Evolutionary conservation across 164 flowering plant genomes (phyloP).

Genomic region (Buxus sempervirens): DNA sequence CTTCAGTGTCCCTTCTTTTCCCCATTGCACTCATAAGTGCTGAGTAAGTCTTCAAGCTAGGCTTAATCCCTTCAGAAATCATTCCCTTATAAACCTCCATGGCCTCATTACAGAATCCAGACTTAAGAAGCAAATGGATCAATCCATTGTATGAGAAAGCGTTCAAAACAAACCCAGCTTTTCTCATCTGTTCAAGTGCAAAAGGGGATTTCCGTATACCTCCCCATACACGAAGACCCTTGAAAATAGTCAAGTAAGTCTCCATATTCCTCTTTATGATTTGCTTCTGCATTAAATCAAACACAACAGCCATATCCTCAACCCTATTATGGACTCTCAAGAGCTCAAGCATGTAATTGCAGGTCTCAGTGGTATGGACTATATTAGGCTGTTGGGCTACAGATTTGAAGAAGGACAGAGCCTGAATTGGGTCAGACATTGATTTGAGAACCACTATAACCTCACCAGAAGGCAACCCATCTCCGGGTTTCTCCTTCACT

Average conservation of each 20-base stretch:
- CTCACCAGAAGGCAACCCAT: slow-evolving; percentile 36
- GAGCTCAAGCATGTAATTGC: slow-evolving; percentile 84
- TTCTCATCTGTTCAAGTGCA: slow-evolving; percentile 61
- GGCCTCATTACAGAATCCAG: slow-evolving; percentile 69
- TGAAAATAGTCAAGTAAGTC: slow-evolving; percentile 73
- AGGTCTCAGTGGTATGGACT: slow-evolving; percentile 70
- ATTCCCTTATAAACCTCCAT: slow-evolving; percentile 64
- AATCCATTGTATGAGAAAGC: slow-evolving; percentile 85
- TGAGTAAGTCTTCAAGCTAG: slow-evolving; percentile 88
- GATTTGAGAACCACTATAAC: slow-evolving; percentile 58
- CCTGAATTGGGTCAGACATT: slow-evolving; percentile 40
- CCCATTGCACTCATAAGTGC: slow-evolving; percentile 91
- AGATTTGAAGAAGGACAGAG: slow-evolving; percentile 55
- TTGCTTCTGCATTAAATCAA: slow-evolving; percentile 86
- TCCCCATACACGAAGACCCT: slow-evolving; percentile 46
- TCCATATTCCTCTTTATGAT: slow-evolving; percentile 61
- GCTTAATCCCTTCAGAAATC: slow-evolving; percentile 70
- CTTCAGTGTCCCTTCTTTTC: slow-evolving; percentile 64
- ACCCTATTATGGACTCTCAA: slow-evolving; percentile 52
- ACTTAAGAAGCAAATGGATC: slow-evolving; percentile 70
- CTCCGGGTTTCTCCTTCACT: slow-evolving; percentile 19
- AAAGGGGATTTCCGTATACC: slow-evolving; percentile 62
- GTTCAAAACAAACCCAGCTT: slow-evolving; percentile 70
- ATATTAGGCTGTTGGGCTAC: slow-evolving; percentile 45
- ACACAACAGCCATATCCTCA: slow-evolving; percentile 70